phyloP scores from a whole-genome alignment of 129 eudicot genomes.

The Ambrosia trifida region DNA sequence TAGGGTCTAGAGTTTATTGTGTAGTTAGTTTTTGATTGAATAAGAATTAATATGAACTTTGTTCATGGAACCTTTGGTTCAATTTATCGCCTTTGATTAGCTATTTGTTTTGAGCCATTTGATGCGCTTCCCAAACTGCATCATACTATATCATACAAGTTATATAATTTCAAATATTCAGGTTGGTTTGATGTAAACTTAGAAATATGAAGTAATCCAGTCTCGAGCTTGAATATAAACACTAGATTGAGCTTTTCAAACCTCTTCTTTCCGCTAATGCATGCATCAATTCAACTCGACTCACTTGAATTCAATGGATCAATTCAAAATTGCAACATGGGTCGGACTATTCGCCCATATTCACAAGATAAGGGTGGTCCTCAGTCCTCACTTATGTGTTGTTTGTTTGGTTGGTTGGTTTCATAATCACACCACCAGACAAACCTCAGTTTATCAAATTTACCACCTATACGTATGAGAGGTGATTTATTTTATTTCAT shows the following conservation, averaged over 20 bases:
- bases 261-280: no score
- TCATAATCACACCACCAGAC: conserved; percentile 10
- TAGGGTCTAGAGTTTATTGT: no score
- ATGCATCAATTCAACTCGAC: not conserved
- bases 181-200: not conserved
- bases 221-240: no score
- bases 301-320: no score
- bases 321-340: not conserved
- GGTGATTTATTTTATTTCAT: not conserved
- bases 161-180: not conserved
- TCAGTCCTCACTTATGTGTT: conserved; percentile 13
- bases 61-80: no score
- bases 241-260: no score
- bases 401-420: conserved; percentile 32
- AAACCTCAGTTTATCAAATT: conserved; percentile 13
- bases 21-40: no score
- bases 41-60: no score
- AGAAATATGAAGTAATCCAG: no score
- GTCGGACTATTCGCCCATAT: not conserved
- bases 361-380: conserved; percentile 23
- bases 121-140: no score
- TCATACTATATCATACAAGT: not conserved
- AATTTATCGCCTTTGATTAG: no score
- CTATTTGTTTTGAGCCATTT: no score
- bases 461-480: not conserved